Evolutionary conservation across 441 rosid genomes (phyloP).

Genomic region (Adansonia grandidieri): DNA sequence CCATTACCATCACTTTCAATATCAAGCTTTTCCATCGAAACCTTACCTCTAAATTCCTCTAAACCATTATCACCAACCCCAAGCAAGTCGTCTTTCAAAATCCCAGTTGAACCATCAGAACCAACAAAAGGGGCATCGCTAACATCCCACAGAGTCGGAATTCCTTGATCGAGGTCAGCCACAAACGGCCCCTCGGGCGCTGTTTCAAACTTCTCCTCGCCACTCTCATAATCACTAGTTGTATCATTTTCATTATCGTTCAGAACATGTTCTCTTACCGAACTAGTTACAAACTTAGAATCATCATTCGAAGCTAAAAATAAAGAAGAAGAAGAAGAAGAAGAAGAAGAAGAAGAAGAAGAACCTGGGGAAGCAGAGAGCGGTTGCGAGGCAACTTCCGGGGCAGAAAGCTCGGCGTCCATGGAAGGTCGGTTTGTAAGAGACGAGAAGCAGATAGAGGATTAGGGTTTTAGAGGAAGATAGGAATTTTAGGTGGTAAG

Average conservation of each 20-base stretch:
- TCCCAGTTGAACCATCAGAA: slow-evolving; percentile 24
- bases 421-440: slow-evolving; percentile 23
- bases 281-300: slow-evolving; percentile 30
- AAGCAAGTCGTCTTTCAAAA: slow-evolving; percentile 32
- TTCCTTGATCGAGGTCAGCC: slow-evolving; percentile 31
- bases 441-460: background rate
- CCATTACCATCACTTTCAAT: slow-evolving; percentile 34
- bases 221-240: slow-evolving; percentile 33
- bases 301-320: slow-evolving; percentile 17
- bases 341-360: slow-evolving; percentile 20
- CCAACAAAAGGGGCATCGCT: slow-evolving; percentile 28
- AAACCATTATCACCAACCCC: slow-evolving; percentile 30
- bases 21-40: slow-evolving; percentile 38
- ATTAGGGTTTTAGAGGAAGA: slow-evolving; percentile 24
- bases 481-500: slow-evolving; percentile 19
- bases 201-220: slow-evolving; percentile 50
- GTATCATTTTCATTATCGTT: slow-evolving; percentile 29
- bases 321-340: slow-evolving; percentile 18
- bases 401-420: slow-evolving; percentile 47
- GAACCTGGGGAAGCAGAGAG: slow-evolving; percentile 52
- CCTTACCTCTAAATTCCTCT: slow-evolving; percentile 28
- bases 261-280: slow-evolving; percentile 9
- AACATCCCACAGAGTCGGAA: slow-evolving; percentile 22
- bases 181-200: slow-evolving; percentile 33
- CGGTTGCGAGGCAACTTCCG: slow-evolving; percentile 37